Percentiles rank a stretch among this genome's conserved stretches.
These are phyloP conservation scores for Apiospora kogelbergensis DNA, from an alignment of 2,329 filamentous ascomycete species.

Conservation along the genomic window DNA sequence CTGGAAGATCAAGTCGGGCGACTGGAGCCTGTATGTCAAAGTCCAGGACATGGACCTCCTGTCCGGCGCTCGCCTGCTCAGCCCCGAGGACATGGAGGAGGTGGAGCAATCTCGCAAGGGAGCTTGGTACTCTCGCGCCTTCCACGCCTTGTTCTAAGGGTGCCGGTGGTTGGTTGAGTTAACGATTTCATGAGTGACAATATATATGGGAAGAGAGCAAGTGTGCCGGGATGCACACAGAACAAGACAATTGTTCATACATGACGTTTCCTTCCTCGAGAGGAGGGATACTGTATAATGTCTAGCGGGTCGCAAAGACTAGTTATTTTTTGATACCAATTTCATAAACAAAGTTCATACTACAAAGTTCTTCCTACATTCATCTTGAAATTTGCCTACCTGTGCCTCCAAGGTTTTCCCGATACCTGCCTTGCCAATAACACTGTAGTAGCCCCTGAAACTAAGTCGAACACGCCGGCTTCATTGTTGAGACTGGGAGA, in stretches of 20 bases:
- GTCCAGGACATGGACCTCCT: slow-evolving; percentile 62
- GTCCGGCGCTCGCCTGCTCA: slow-evolving; percentile 53
- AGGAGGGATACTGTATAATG: background rate
- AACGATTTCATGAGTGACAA: background rate
- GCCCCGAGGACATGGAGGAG: slow-evolving; percentile 42
- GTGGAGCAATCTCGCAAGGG: slow-evolving; percentile 30
- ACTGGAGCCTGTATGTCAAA: slow-evolving; percentile 58
- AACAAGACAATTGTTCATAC: background rate
- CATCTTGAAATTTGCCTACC: background rate
- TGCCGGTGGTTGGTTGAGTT: background rate
- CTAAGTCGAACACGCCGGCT: too few species aligned
- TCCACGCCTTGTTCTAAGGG: slow-evolving; percentile 31
- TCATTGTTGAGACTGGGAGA: too few species aligned
- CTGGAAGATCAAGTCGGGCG: slow-evolving; percentile 61
- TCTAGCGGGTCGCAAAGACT: background rate
- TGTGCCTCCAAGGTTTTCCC: too few species aligned
- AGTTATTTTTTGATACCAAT: background rate
- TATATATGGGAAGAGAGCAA: background rate
- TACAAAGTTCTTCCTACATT: background rate
- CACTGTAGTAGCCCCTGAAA: too few species aligned
- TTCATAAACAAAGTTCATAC: background rate
- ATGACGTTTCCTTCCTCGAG: background rate
- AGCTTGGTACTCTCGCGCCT: slow-evolving; percentile 36
- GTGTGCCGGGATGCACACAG: background rate
- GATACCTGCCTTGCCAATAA: background rate